These are phyloP conservation scores for Cyclostephanos invisitatus DNA, from an alignment of 108 stramenopile genomes.

Conservation along the genomic window DNA sequence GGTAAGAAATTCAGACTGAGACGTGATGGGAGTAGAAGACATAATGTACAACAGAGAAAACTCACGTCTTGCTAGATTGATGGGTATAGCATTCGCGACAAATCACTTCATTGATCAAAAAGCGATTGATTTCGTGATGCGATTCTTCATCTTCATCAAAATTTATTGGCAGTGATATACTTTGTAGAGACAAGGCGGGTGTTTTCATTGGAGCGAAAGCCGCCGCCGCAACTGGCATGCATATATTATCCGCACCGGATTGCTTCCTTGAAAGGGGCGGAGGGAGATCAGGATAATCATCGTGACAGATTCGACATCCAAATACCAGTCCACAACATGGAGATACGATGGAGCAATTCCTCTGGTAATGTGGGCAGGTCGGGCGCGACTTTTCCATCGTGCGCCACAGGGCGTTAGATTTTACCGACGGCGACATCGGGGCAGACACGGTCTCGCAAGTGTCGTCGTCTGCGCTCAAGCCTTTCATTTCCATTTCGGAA, in stretches of 20 bases:
- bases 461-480: neutral
- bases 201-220: neutral
- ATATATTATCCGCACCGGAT: slow-evolving; percentile 5
- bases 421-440: neutral
- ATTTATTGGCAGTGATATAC: slow-evolving; percentile 61
- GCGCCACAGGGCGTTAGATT: slow-evolving; percentile 48
- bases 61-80: slow-evolving; percentile 82
- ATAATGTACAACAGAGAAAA: slow-evolving; percentile 9
- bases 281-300: slow-evolving; percentile 76
- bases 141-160: slow-evolving; percentile 72
- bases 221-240: slow-evolving; percentile 7
- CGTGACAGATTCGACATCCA: slow-evolving; percentile 91
- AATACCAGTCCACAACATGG: slow-evolving; percentile 88
- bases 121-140: slow-evolving; percentile 86
- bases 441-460: neutral
- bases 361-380: slow-evolving; percentile 74
- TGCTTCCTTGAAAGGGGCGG: slow-evolving; percentile 50
- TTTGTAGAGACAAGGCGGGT: slow-evolving; percentile 33
- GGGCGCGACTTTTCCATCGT: slow-evolving; percentile 71
- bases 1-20: slow-evolving; percentile 8
- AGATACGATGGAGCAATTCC: slow-evolving; percentile 80
- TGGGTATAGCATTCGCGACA: slow-evolving; percentile 81
- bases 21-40: neutral
- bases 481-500: slow-evolving; percentile 27
- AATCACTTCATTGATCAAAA: slow-evolving; percentile 73